Base-by-base conservation (phyloP, 2,329 filamentous ascomycete genomes). In the Aspergillus tubingensis region DNA sequence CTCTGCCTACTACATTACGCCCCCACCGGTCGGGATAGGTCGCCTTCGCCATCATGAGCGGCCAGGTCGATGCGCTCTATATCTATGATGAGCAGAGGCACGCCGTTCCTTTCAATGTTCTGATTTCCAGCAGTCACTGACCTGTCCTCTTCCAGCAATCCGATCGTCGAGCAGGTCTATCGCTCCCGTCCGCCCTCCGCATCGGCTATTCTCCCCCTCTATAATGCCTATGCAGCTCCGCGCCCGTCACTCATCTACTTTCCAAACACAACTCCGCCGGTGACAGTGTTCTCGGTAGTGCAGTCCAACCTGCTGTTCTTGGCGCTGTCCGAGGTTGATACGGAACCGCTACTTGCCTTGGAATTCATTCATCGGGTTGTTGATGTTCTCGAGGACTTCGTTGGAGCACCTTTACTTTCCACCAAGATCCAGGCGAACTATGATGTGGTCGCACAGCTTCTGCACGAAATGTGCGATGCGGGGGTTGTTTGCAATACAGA, bases 81-180 rank as follows among this genome's bases (percentile, higher is more conserved):
- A 92, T 99, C 76, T 97, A 91, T 78, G 93, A 98, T 85, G 93
- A 97, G 82, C 88, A 93, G 80, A 92, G 93, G 93, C 96, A 81
- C 72, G 85, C 57, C 67, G 30, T 61, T 41, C 8, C 41, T 21
- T 30, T 5, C 39, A 19, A 44, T 5, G 30, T 11, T 25, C 23
- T 51, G 38, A 11, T 8, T 60, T 7, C 15, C n/a, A 38, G 32
- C 47, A 67, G 48, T 13, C 32, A 56, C 68, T 68, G 59, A 62
- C 59, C 59, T 54, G 50, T 56, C 41, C 70, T 64, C 39, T n/a
- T n/a, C 23, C 51, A 96, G 93, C 79, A 89, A 86, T 71, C 87
- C 90, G 67, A 86, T 98, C 69, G 86, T 99, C 72, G 91, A 94
- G 67, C 94, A 98, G 77, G 88, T 87, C 74, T 99, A 96, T 82